These are phyloP conservation scores for Talaromyces stipitatus DNA, from an alignment of 495 filamentous ascomycete species.

Conservation along the genomic window DNA sequence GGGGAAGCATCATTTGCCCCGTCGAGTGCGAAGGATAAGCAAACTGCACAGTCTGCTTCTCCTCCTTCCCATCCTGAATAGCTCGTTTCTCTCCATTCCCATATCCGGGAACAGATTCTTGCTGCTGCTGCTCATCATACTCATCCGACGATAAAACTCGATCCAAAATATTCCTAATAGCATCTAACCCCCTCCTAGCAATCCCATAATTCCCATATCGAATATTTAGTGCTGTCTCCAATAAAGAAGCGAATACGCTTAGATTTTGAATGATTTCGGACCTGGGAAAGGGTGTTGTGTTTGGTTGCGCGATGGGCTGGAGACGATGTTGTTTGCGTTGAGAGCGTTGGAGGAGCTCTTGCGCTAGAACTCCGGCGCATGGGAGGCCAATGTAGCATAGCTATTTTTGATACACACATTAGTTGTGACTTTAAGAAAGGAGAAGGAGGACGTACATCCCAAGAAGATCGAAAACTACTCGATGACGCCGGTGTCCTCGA, in stretches of 20 bases:
- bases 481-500: neutral
- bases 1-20: too few relatives aligned
- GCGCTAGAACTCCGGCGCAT: constrained; percentile 45
- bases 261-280: constrained; percentile 55
- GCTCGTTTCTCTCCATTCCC: neutral
- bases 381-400: constrained; percentile 41
- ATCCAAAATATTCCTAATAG: constrained; percentile 20
- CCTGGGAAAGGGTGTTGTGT: constrained; percentile 12
- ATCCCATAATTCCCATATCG: constrained; percentile 17
- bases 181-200: constrained; percentile 12
- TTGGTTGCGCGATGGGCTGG: neutral
- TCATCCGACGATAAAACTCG: constrained; percentile 14
- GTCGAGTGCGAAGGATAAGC: neutral
- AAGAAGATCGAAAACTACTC: neutral
- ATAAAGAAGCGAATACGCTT: constrained; percentile 36
- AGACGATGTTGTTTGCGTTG: neutral
- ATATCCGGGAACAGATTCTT: neutral
- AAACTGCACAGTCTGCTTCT: too few relatives aligned
- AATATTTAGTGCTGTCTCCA: constrained; percentile 14
- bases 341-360: constrained; percentile 38
- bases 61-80: too few relatives aligned
- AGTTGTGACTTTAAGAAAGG: neutral
- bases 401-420: constrained; percentile 9
- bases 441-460: neutral
- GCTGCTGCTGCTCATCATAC: neutral